A percentile compares a stretch with the other conserved stretches of the same genome.
Evolutionary conservation across 2,329 filamentous ascomycete species (phyloP).

Genomic region (Fusarium mexicanum): DNA sequence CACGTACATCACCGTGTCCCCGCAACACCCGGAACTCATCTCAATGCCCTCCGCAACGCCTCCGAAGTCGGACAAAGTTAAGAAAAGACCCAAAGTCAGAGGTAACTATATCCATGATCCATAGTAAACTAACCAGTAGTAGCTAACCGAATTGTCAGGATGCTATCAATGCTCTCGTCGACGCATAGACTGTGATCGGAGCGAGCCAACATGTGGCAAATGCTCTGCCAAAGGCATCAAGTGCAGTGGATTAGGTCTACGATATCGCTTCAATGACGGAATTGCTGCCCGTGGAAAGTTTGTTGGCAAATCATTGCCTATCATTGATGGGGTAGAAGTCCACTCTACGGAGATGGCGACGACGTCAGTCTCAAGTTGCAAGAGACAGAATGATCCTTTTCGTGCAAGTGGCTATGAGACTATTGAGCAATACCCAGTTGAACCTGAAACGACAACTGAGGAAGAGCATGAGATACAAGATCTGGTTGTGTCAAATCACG

Average conservation of each 20-base stretch:
- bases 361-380: neutral
- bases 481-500: neutral
- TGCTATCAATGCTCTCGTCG: slow-evolving; percentile 39
- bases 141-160: slow-evolving; percentile 2
- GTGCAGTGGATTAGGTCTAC: slow-evolving; percentile 33
- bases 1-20: neutral
- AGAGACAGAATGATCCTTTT: neutral
- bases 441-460: accelerated
- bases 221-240: slow-evolving; percentile 31
- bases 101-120: neutral
- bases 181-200: slow-evolving; percentile 40
- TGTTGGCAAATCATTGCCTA: slow-evolving; percentile 29
- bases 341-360: too few species aligned
- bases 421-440: neutral
- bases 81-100: slow-evolving; percentile 32
- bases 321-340: neutral
- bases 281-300: slow-evolving; percentile 36
- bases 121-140: neutral
- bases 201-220: slow-evolving; percentile 35
- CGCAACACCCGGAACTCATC: neutral
- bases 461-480: neutral
- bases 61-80: slow-evolving; percentile 4
- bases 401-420: slow-evolving; percentile 8
- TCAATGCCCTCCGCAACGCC: slow-evolving; percentile 5
- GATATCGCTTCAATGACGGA: slow-evolving; percentile 38